Conservation (phyloP, 2,329 filamentous ascomycete species). For the Mycosphaerella arachidis region DNA sequence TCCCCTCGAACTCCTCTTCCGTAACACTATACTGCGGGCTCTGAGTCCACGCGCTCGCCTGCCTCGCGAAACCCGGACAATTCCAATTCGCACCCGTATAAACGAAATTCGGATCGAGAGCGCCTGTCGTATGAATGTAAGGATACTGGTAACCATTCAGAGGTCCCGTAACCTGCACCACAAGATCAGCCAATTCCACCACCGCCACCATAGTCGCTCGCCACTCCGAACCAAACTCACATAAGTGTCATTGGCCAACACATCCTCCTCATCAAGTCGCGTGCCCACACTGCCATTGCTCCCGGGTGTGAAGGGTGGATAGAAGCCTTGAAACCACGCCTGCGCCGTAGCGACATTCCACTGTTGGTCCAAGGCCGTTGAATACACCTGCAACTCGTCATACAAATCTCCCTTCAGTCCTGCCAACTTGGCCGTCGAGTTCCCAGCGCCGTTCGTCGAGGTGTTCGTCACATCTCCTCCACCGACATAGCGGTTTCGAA, state of each 20-base stretch:
- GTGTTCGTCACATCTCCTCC: slow-evolving; percentile 16
- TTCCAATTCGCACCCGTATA: slow-evolving; percentile 42
- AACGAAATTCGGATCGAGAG: slow-evolving; percentile 48
- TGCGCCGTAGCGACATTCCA: slow-evolving; percentile 51
- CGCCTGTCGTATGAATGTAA: slow-evolving; percentile 42
- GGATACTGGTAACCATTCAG: slow-evolving; percentile 57
- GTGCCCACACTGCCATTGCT: slow-evolving; percentile 25
- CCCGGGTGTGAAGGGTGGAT: slow-evolving; percentile 45
- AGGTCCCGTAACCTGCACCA: slow-evolving; percentile 40
- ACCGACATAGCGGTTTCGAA: slow-evolving; percentile 52
- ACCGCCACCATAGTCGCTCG: background rate
- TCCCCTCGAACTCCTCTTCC: slow-evolving; percentile 36
- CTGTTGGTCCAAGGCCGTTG: slow-evolving; percentile 46
- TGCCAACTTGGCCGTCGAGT: slow-evolving; percentile 36
- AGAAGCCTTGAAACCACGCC: slow-evolving; percentile 59
- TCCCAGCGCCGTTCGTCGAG: slow-evolving; percentile 14
- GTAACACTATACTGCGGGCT: slow-evolving; percentile 27
- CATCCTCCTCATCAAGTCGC: slow-evolving; percentile 35
- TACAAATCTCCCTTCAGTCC: slow-evolving; percentile 42
- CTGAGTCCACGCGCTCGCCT: slow-evolving; percentile 40
- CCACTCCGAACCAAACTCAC: slow-evolving; percentile 3
- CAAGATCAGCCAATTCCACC: background rate
- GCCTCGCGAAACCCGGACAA: slow-evolving; percentile 29
- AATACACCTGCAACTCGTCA: slow-evolving; percentile 44
- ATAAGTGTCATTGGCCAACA: slow-evolving; percentile 45